These are phyloP conservation scores for Mortierella polycephala DNA, from an alignment of 371 early-diverging fungal species.

Conservation along the genomic window DNA sequence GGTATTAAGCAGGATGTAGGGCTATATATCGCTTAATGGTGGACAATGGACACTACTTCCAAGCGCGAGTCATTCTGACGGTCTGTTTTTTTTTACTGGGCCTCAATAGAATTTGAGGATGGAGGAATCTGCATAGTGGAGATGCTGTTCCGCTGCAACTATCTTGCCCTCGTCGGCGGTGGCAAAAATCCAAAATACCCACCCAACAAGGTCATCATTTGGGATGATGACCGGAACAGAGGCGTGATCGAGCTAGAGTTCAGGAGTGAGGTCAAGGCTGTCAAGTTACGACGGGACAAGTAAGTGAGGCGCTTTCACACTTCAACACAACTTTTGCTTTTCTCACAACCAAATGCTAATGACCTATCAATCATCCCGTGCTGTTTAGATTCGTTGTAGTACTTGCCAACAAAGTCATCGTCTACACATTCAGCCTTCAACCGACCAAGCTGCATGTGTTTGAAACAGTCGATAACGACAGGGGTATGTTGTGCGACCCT, in stretches of 20 bases:
- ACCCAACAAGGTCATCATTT: conserved; percentile 93
- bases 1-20: conserved; percentile 58
- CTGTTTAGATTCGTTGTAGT: conserved; percentile 78
- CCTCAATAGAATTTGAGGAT: conserved; percentile 74
- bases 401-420: conserved; percentile 81
- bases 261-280: conserved; percentile 82
- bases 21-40: background rate
- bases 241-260: conserved; percentile 85
- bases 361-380: background rate
- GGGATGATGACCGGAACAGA: conserved; percentile 83
- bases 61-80: background rate
- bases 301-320: conserved; percentile 24
- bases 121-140: conserved; percentile 93
- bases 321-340: background rate
- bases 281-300: conserved; percentile 85
- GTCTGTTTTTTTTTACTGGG: background rate
- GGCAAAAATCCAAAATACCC: conserved; percentile 88
- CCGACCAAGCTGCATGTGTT: conserved; percentile 83
- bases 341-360: background rate
- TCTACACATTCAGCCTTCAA: conserved; percentile 80
- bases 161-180: conserved; percentile 96
- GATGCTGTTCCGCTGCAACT: conserved; percentile 95
- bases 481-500: conserved; percentile 58
- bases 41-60: no score
- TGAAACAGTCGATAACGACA: conserved; percentile 87